Conservation (phyloP, 2,329 filamentous ascomycete species). For the Penicillium hesseltinei region DNA sequence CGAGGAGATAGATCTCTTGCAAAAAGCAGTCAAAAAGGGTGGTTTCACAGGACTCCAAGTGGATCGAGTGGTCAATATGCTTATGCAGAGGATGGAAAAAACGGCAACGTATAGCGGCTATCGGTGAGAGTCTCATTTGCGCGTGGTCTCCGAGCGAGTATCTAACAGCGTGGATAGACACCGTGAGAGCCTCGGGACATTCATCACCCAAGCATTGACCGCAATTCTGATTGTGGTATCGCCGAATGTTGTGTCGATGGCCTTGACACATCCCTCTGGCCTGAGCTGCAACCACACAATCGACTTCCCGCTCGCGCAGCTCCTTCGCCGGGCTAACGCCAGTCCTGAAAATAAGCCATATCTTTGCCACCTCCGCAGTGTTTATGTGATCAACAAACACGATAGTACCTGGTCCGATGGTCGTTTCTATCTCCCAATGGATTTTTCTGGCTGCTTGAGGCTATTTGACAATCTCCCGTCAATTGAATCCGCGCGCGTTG, state of each 20-base stretch:
- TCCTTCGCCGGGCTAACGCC: conserved; percentile 10
- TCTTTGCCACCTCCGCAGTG: conserved; percentile 14
- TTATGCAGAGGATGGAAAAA: conserved; percentile 15
- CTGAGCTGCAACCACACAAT: no score
- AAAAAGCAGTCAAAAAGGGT: conserved; percentile 11
- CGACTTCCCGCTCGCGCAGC: conserved; percentile 15
- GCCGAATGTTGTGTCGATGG: conserved; percentile 17
- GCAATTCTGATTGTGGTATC: conserved; percentile 23
- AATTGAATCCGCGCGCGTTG: conserved; percentile 19
- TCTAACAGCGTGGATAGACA: background rate
- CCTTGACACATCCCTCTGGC: conserved; percentile 4
- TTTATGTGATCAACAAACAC: conserved; percentile 12
- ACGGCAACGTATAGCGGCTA: background rate
- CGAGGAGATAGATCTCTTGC: conserved; percentile 14
- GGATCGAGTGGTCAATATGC: conserved; percentile 19
- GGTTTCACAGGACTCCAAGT: conserved; percentile 10
- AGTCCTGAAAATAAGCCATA: conserved; percentile 4
- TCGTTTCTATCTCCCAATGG: conserved; percentile 8
- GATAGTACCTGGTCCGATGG: background rate
- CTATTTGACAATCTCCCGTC: conserved; percentile 18
- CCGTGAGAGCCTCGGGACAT: background rate
- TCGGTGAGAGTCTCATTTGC: background rate
- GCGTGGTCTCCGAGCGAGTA: no score
- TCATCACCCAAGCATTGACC: conserved; percentile 20
- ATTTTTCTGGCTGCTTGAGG: conserved; percentile 12